A percentile compares a stretch with the other conserved stretches of the same genome.
These are phyloP conservation scores for Scedosporium apiospermum DNA, from an alignment of 2,329 filamentous ascomycete species.

Conservation along the genomic window DNA sequence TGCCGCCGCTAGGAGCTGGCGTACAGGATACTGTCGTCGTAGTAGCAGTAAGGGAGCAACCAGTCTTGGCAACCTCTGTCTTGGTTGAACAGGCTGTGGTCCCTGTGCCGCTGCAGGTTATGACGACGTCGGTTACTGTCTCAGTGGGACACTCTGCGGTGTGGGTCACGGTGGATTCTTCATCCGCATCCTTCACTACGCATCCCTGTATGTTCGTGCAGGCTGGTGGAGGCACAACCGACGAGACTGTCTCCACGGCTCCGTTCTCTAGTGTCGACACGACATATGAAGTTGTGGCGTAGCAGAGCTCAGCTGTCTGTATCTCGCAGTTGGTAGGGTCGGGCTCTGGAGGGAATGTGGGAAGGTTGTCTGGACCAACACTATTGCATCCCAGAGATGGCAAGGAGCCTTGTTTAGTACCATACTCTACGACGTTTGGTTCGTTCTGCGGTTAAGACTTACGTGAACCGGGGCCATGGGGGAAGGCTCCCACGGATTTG, in stretches of 20 bases:
- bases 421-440: neutral
- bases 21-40: too few species aligned
- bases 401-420: neutral
- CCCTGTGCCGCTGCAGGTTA: too few species aligned
- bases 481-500: neutral
- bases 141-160: neutral
- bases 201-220: neutral
- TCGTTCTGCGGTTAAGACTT: neutral
- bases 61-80: too few species aligned
- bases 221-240: neutral
- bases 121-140: too few species aligned
- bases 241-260: neutral
- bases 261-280: neutral
- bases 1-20: neutral
- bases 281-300: neutral
- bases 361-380: neutral
- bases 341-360: neutral
- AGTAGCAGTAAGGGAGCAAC: too few species aligned
- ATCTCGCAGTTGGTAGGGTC: neutral
- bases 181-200: neutral
- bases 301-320: neutral
- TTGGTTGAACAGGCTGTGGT: too few species aligned
- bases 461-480: neutral
- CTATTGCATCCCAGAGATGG: neutral
- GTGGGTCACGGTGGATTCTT: neutral